Evolutionary conservation across 495 filamentous ascomycete genomes (phyloP).

Genomic region (Mycothermus thermophilus): DNA sequence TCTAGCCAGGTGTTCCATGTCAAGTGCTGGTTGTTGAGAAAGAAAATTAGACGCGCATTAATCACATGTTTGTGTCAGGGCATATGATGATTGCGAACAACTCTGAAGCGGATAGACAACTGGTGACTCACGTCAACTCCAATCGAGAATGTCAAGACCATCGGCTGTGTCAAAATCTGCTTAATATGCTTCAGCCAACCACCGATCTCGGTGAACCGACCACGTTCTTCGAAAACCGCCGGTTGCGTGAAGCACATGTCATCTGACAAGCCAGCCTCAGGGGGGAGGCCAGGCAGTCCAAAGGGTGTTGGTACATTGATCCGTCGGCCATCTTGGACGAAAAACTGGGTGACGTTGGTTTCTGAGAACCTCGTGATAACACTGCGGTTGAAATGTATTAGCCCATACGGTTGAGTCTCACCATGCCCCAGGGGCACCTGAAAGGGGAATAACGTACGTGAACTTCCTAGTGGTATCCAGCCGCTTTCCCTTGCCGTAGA

Average conservation of each 20-base stretch:
- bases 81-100: no score
- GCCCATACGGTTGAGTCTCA: no score
- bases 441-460: conserved; percentile 24
- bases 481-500: conserved; percentile 46
- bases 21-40: conserved; percentile 27
- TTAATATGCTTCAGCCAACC: conserved; percentile 41
- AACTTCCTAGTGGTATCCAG: conserved; percentile 49
- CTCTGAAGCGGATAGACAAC: no score
- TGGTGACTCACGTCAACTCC: conserved; percentile 51
- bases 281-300: conserved; percentile 32
- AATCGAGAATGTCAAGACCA: conserved; percentile 59
- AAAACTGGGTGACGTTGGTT: conserved; percentile 47
- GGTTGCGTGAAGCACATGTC: conserved; percentile 9
- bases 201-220: conserved; percentile 42
- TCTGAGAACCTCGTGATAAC: conserved; percentile 51
- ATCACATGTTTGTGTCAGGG: no score
- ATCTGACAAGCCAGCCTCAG: conserved; percentile 23
- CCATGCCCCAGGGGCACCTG: background rate
- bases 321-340: conserved; percentile 50
- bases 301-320: no score
- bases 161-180: conserved; percentile 34
- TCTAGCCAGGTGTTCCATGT: conserved; percentile 49
- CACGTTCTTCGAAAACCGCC: conserved; percentile 30
- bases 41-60: no score
- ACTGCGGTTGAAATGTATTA: conserved; percentile 1